Conservation (phyloP, 2,329 filamentous ascomycete species). For the Aspergillus neotritici region DNA sequence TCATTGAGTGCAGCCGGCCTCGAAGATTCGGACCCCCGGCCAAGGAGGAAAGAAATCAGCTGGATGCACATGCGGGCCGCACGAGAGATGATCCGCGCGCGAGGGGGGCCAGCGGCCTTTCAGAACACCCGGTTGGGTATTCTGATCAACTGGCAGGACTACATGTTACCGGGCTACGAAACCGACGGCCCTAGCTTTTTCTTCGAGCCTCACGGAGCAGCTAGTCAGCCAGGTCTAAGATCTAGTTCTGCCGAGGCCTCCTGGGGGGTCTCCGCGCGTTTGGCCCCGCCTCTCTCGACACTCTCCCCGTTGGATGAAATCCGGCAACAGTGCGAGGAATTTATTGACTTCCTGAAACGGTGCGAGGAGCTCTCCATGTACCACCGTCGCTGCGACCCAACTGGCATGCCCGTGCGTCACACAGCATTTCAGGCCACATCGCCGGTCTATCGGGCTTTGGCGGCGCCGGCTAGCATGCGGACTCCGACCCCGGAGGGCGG, state of each 20-base stretch:
- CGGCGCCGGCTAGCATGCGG: conserved; percentile 27
- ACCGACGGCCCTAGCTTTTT: conserved; percentile 30
- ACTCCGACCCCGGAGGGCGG: conserved; percentile 32
- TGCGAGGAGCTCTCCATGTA: conserved; percentile 33
- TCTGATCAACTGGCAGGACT: conserved; percentile 41
- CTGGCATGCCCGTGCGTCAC: conserved; percentile 18
- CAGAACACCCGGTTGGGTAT: conserved; percentile 34
- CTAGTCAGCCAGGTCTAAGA: neutral
- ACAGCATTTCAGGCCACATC: conserved; percentile 26
- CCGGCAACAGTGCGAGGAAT: conserved; percentile 32
- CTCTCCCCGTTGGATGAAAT: conserved; percentile 28
- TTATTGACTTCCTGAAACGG: conserved; percentile 35
- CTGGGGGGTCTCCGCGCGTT: neutral
- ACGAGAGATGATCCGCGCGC: conserved; percentile 33
- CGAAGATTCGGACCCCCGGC: conserved; percentile 37
- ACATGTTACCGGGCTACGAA: conserved; percentile 37
- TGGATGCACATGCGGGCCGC: conserved; percentile 39
- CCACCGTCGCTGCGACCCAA: conserved; percentile 17
- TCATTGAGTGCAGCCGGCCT: conserved; percentile 37
- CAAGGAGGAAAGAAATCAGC: conserved; percentile 32
- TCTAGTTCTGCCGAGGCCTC: no score
- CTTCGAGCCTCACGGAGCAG: conserved; percentile 23
- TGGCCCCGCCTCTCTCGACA: conserved; percentile 2
- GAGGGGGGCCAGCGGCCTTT: conserved; percentile 34
- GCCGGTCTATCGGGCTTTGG: conserved; percentile 30